Base-by-base conservation (phyloP, 1,139 yeast genomes). In the Debaryomyces nepalensis region DNA sequence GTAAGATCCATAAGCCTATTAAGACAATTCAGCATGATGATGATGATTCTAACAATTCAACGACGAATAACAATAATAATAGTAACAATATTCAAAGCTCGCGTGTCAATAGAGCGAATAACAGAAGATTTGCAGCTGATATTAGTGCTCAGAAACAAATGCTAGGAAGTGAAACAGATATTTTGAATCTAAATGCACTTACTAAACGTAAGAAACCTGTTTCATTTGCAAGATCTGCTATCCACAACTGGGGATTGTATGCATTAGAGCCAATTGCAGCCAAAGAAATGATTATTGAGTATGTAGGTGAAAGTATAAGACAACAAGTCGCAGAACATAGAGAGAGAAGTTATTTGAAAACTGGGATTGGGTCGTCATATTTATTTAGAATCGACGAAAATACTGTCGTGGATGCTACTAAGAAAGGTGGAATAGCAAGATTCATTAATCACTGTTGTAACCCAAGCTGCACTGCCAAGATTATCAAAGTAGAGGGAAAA, bases 181-280 rank as follows among this genome's bases (percentile, higher is more conserved):
- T 87, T 4, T 67, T 88, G 52, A 84, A 87, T 43, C 75, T 89
- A 64, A 82, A 82, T 54, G 85, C 87, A 36, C 75, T 91, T 54
- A 87, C 90, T 50, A 89, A 89, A 61, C 78, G 98, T 47, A 89
- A 86, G 63, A 93, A 93, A 61, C 96, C 97, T 0, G 97, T 93
- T 9, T 86, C 95, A 12, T 91, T 91, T 72, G 97, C 98, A 0
- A 73, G 99, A 43, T 90, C 98, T 1, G 95, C 97, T 0, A 93
- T 93, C 55, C 99, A 95, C 61, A 90, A 93, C 58, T 93, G 99
- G 99, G 99, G 99, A 0, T 68, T 93, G 37, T 93, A 90, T 65
- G 99, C 99, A 0, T 71, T 88, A 58, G 98, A 93, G 57, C 96
- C 96, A 1, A 93, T 93, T 57, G 87, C 90, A 10, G 95, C 95